These are phyloP conservation scores for Trichoderma afroharzianum DNA, from an alignment of 2,329 filamentous ascomycete genomes.

Conservation along the genomic window DNA sequence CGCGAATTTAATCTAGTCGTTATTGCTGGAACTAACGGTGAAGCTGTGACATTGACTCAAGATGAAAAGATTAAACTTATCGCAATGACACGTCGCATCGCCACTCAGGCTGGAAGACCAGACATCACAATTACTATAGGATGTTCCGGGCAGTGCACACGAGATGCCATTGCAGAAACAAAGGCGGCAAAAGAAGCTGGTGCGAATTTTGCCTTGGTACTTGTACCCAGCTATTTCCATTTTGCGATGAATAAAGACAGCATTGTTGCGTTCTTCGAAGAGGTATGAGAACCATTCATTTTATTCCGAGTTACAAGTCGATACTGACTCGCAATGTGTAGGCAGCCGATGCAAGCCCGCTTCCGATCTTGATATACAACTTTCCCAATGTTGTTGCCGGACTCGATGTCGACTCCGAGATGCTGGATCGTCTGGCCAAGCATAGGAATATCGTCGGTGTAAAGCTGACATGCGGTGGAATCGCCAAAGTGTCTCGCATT, in stretches of 20 bases:
- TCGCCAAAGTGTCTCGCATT: slow-evolving; percentile 67
- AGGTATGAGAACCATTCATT: slow-evolving; percentile 24
- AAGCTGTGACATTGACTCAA: slow-evolving; percentile 65
- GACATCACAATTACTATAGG: slow-evolving; percentile 64
- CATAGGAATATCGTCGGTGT: slow-evolving; percentile 66
- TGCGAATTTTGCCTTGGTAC: slow-evolving; percentile 64
- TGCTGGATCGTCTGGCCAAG: slow-evolving; percentile 46
- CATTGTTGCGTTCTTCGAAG: slow-evolving; percentile 59
- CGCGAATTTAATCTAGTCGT: slow-evolving; percentile 42
- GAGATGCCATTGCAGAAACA: slow-evolving; percentile 63
- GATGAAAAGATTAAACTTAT: slow-evolving; percentile 62
- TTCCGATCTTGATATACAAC: slow-evolving; percentile 70
- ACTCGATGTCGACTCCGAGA: slow-evolving; percentile 64
- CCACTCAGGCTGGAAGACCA: slow-evolving; percentile 52
- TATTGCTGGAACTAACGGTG: slow-evolving; percentile 69
- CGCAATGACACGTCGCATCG: slow-evolving; percentile 56
- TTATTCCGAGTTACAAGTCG: background rate
- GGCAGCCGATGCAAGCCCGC: slow-evolving; percentile 54
- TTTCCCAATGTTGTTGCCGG: slow-evolving; percentile 66
- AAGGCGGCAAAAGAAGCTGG: slow-evolving; percentile 59
- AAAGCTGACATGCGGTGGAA: slow-evolving; percentile 71
- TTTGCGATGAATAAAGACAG: slow-evolving; percentile 50
- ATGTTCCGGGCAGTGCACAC: slow-evolving; percentile 61
- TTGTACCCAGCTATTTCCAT: slow-evolving; percentile 71
- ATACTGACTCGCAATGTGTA: slow-evolving; percentile 13